Evolutionary conservation across 73 alveolate genomes (phyloP).

Genomic region (Durusdinium trenchii): DNA sequence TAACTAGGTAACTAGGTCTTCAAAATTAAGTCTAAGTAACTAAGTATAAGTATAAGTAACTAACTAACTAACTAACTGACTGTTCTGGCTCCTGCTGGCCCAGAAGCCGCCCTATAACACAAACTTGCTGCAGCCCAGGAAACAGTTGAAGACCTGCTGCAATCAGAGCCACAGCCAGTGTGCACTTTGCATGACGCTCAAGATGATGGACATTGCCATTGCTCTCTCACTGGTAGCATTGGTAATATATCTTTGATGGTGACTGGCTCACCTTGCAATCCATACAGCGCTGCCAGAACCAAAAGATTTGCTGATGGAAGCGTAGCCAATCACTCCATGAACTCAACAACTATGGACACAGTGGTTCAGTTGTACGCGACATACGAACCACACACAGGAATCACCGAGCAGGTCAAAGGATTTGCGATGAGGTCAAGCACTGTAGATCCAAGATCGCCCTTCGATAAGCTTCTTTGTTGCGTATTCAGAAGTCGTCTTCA

Average conservation of each 20-base stretch:
- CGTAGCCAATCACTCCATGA: not conserved
- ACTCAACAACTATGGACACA: not conserved
- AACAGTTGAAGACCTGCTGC: too few relatives aligned
- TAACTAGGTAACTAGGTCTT: not conserved
- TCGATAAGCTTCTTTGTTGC: not conserved
- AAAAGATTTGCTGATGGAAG: not conserved
- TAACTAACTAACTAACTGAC: too few relatives aligned
- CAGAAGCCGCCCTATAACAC: too few relatives aligned
- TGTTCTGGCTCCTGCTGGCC: too few relatives aligned
- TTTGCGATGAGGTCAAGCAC: not conserved
- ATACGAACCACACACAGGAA: not conserved
- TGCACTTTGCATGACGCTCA: too few relatives aligned
- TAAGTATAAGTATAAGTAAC: not conserved
- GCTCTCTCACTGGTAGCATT: not conserved
- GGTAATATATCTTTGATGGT: not conserved
- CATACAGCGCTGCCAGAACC: not conserved
- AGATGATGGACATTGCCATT: too few relatives aligned
- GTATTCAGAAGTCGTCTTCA: not conserved
- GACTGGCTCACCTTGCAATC: constrained; percentile 3
- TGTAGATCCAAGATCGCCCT: not conserved
- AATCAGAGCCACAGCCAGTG: too few relatives aligned
- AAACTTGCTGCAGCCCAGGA: too few relatives aligned
- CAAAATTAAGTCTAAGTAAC: not conserved
- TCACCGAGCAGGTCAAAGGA: constrained; percentile 14
- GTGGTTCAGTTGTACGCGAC: not conserved